These are phyloP conservation scores for Aquilaria agallochum DNA, from an alignment of 441 rosid species.

Conservation along the genomic window DNA sequence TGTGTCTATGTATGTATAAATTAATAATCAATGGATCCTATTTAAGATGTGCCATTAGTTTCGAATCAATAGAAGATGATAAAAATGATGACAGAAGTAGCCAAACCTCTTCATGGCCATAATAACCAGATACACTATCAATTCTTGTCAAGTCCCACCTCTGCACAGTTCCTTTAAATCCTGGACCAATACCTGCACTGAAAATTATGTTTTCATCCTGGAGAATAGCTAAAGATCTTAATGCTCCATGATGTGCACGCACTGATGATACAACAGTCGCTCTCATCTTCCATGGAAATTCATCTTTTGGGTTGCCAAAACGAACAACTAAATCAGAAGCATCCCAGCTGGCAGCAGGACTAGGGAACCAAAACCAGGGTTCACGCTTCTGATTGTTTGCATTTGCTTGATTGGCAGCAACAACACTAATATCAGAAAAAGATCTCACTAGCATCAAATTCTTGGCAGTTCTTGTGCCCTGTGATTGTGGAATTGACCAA, in stretches of 20 bases:
- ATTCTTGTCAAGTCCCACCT: constrained; percentile 91
- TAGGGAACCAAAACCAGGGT: constrained; percentile 97
- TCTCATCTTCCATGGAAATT: constrained; percentile 81
- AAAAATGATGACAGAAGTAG: constrained; percentile 18
- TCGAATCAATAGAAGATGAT: not conserved
- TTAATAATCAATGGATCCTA: constrained; percentile 4
- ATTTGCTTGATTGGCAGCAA: constrained; percentile 35
- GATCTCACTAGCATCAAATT: constrained; percentile 54
- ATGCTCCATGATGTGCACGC: constrained; percentile 84
- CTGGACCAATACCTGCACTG: constrained; percentile 90
- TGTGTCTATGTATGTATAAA: not conserved
- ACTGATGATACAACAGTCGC: constrained; percentile 74
- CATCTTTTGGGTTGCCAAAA: constrained; percentile 72
- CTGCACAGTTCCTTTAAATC: constrained; percentile 88
- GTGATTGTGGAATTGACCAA: constrained; percentile 76
- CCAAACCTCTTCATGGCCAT: constrained; percentile 96
- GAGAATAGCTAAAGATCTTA: constrained; percentile 79
- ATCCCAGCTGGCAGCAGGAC: constrained; percentile 86
- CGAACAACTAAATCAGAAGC: constrained; percentile 79
- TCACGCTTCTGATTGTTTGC: constrained; percentile 52
- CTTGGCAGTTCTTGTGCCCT: constrained; percentile 53
- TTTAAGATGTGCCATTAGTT: not conserved
- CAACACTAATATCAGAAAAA: constrained; percentile 25
- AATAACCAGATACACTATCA: constrained; percentile 72
- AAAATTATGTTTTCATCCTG: constrained; percentile 81